phyloP scores from a whole-genome alignment of 2,329 filamentous ascomycete species.

The Ceratocystis albifundus region DNA sequence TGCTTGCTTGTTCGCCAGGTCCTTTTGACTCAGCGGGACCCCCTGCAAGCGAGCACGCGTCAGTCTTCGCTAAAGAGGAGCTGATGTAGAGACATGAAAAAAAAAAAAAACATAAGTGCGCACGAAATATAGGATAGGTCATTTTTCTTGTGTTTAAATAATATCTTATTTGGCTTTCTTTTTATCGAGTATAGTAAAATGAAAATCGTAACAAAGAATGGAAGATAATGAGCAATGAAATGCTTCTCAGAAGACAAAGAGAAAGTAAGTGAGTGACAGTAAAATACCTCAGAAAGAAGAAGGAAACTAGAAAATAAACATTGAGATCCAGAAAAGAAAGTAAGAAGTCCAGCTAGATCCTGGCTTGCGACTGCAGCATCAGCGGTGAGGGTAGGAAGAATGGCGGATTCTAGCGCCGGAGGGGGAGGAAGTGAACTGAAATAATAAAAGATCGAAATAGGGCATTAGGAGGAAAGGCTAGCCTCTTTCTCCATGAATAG shows the following conservation, averaged over 20 bases:
- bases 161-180: not conserved
- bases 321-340: not conserved
- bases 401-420: not conserved
- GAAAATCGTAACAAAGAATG: not conserved
- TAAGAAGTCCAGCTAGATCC: not conserved
- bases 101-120: not conserved
- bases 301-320: constrained; percentile 3
- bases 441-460: no score
- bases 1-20: not conserved
- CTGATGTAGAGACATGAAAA: not conserved
- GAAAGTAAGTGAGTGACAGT: not conserved
- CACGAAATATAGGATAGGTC: not conserved
- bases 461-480: not conserved
- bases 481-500: not conserved
- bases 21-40: not conserved
- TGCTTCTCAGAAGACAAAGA: not conserved
- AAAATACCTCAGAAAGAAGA: not conserved
- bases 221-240: not conserved
- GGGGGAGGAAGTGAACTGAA: not conserved
- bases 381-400: not conserved
- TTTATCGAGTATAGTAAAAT: no score
- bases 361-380: constrained; percentile 4
- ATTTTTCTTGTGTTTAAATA: not conserved
- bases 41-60: not conserved
- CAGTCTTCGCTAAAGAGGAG: not conserved